Percentiles rank a stretch among this genome's conserved stretches.
Evolutionary conservation across 2,329 filamentous ascomycete species (phyloP).

Genomic region (Fusarium nisikadoi): DNA sequence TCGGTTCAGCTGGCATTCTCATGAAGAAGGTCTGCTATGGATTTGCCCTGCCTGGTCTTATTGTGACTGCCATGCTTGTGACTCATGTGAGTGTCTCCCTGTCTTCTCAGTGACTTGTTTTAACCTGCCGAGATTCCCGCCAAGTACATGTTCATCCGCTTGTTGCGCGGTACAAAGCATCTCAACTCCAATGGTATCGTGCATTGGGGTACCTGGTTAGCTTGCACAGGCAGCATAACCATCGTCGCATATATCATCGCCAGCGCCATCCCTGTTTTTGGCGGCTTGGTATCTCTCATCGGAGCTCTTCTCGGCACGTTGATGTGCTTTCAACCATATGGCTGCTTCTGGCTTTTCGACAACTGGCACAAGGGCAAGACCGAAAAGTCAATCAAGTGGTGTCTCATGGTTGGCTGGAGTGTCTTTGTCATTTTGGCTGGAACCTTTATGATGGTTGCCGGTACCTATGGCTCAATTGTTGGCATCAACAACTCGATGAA

Average conservation of each 20-base stretch:
- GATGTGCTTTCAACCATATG: constrained; percentile 46
- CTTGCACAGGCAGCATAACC: constrained; percentile 41
- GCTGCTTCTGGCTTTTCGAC: constrained; percentile 46
- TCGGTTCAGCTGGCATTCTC: constrained; percentile 55
- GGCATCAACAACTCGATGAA: constrained; percentile 49
- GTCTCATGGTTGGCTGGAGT: constrained; percentile 22
- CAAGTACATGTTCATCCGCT: constrained; percentile 30
- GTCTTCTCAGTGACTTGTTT: accelerated
- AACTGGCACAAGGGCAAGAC: constrained; percentile 37
- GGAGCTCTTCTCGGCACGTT: constrained; percentile 46
- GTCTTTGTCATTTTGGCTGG: constrained; percentile 29
- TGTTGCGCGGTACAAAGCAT: constrained; percentile 46
- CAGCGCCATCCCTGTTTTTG: constrained; percentile 42
- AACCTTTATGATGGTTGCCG: constrained; percentile 55
- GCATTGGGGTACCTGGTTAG: constrained; percentile 49
- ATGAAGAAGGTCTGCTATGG: constrained; percentile 59
- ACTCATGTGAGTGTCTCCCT: constrained; percentile 40
- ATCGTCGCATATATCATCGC: constrained; percentile 45
- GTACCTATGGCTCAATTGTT: constrained; percentile 57
- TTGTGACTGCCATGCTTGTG: constrained; percentile 41
- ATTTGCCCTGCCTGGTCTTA: constrained; percentile 44
- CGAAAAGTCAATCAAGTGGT: constrained; percentile 10
- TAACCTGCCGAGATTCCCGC: constrained; percentile 13
- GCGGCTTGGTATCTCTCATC: constrained; percentile 42
- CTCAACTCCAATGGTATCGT: constrained; percentile 43